A percentile compares a stretch with the other conserved stretches of the same genome.
Conservation (phyloP, 176 grass and related monocot species). For the Pontederia crassipes region DNA sequence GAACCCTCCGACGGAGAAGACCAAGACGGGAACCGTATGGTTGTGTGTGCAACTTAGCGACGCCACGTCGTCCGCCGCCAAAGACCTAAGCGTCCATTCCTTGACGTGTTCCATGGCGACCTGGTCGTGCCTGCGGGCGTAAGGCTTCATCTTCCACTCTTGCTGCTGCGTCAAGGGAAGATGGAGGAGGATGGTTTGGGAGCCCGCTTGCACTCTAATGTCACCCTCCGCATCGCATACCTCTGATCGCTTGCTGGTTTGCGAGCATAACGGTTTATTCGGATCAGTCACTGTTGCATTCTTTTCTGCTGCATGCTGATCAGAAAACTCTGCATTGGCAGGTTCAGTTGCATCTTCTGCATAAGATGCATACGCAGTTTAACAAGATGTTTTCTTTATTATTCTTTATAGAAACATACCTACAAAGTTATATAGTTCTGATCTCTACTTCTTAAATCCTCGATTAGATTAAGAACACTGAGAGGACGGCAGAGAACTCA, state of each 20-base stretch:
- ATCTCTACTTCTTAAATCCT: no score
- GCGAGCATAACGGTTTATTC: not conserved
- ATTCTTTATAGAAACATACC: no score
- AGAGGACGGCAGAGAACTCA: no score
- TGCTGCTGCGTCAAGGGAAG: not conserved
- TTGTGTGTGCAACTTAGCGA: not conserved
- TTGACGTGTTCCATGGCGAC: not conserved
- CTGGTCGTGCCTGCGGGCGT: not conserved
- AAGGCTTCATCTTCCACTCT: slow-evolving; percentile 13
- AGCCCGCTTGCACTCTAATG: slow-evolving; percentile 5
- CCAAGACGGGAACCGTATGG: slow-evolving; percentile 2
- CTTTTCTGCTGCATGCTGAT: not conserved
- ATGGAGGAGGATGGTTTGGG: not conserved
- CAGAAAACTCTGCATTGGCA: no score
- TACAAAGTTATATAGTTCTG: no score
- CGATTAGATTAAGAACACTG: no score
- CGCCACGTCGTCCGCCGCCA: not conserved
- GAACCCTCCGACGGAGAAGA: slow-evolving; percentile 14
- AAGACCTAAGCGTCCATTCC: slow-evolving; percentile 11
- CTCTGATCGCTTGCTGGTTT: slow-evolving; percentile 5
- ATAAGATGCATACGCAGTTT: not conserved
- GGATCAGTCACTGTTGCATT: not conserved
- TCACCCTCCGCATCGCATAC: slow-evolving; percentile 5
- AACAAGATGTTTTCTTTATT: no score
- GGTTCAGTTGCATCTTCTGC: slow-evolving; percentile 1